Conservation (phyloP, 192 early-diverging fungal genomes). For the Backusella luteola region DNA sequence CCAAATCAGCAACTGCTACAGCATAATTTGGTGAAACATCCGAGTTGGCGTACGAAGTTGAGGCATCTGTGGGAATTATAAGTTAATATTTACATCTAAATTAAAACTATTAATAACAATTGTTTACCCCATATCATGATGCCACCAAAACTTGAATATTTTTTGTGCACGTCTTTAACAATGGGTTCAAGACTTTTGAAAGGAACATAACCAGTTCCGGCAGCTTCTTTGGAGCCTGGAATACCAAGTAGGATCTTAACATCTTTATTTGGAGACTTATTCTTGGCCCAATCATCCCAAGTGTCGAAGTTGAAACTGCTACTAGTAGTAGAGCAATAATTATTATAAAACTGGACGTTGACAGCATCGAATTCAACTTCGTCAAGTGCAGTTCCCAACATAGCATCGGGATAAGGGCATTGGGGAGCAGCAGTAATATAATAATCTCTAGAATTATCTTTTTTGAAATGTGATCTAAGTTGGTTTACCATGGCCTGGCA, state of each 20-base stretch:
- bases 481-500: slow-evolving; percentile 46
- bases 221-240: slow-evolving; percentile 59
- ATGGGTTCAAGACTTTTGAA: slow-evolving; percentile 46
- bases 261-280: slow-evolving; percentile 56
- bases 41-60: slow-evolving; percentile 58
- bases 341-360: slow-evolving; percentile 82
- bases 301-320: slow-evolving; percentile 69
- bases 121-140: slow-evolving; percentile 65
- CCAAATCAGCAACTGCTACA: slow-evolving; percentile 17
- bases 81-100: background rate
- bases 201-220: slow-evolving; percentile 56
- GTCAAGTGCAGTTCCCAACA: slow-evolving; percentile 56
- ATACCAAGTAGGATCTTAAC: slow-evolving; percentile 65
- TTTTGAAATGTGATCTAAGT: slow-evolving; percentile 54
- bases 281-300: slow-evolving; percentile 72
- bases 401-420: slow-evolving; percentile 73
- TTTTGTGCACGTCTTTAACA: slow-evolving; percentile 45
- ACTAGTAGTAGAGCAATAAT: slow-evolving; percentile 60
- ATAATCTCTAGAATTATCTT: slow-evolving; percentile 45
- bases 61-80: slow-evolving; percentile 41
- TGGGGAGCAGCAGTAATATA: slow-evolving; percentile 73
- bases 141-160: slow-evolving; percentile 62
- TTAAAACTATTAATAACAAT: background rate
- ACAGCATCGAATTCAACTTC: slow-evolving; percentile 65
- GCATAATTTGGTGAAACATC: slow-evolving; percentile 34